Evolutionary conservation across 768 basidiomycete genomes (phyloP).

Genomic region (Boletales sp.): DNA sequence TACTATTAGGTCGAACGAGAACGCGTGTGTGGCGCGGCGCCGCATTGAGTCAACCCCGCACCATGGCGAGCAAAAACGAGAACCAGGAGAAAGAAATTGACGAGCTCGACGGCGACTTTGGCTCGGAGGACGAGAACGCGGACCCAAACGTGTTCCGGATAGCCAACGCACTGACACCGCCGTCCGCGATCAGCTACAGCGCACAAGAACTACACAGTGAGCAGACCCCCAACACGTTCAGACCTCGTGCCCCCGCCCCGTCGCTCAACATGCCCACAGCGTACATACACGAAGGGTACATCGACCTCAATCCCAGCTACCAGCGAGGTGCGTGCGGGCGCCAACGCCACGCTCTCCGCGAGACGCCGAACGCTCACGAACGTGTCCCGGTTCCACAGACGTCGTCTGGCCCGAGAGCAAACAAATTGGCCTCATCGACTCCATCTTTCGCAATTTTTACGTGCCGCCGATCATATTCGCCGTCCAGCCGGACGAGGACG

Average conservation of each 20-base stretch:
- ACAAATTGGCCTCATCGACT: slow-evolving; percentile 53
- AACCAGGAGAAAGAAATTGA: slow-evolving; percentile 37
- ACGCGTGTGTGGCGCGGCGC: slow-evolving; percentile 15
- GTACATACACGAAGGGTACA: slow-evolving; percentile 63
- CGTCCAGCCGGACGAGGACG: slow-evolving; percentile 38
- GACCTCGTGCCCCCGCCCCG: background rate
- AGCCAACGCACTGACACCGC: slow-evolving; percentile 38
- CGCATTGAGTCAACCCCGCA: too few species aligned
- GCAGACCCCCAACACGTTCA: slow-evolving; percentile 9
- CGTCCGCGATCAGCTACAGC: slow-evolving; percentile 39
- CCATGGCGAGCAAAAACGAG: background rate
- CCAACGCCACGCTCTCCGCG: too few species aligned
- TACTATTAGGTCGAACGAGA: background rate
- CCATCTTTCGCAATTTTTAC: slow-evolving; percentile 51
- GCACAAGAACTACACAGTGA: slow-evolving; percentile 47
- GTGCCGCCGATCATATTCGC: slow-evolving; percentile 51
- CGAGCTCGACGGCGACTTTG: slow-evolving; percentile 45
- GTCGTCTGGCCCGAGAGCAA: slow-evolving; percentile 74
- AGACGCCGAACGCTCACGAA: slow-evolving; percentile 1
- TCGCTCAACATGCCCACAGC: slow-evolving; percentile 32
- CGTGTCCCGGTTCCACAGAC: slow-evolving; percentile 37
- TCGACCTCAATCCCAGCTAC: slow-evolving; percentile 69
- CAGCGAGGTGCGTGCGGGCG: slow-evolving; percentile 68
- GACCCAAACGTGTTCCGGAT: slow-evolving; percentile 44
- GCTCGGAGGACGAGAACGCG: slow-evolving; percentile 36